Evolutionary conservation across 306 rosid species (phyloP), one percentile per base, ranked within the genome.

Genomic region (Styphnolobium japonicum): DNA sequence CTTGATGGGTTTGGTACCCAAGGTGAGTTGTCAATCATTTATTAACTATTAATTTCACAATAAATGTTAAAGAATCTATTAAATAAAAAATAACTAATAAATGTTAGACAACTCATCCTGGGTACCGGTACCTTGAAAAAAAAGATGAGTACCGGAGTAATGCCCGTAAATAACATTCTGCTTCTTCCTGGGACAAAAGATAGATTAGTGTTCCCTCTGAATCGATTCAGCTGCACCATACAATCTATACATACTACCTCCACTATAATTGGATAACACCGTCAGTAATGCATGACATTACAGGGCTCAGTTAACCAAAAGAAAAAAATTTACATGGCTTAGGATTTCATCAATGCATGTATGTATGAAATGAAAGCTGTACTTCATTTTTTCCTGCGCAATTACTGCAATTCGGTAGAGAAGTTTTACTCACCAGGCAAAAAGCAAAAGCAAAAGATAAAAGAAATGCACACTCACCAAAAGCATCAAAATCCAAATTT

Each of bases 401-500:
- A n/a, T n/a, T n/a, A n/a, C n/a, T n/a, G n/a, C n/a, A 64, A 37
- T 36, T 22, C 14, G 3, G 22, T 31, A 51, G 27, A 71, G 31
- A 33, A 36, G 23, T 55, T 37, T 39, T 40, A 23, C 51, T 62
- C 11, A 10, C 51, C 16, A 5, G n/a, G 19, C 21, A 29, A 43
- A 73, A 63, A 19, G 23, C 27, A 75, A 49, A 14, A 21, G 9
- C 15, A 46, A 68, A 15, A 6, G 5, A 9, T 39, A 7, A 19
- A 43, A 12, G 4, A 25, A 22, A 45, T 15, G 39, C 76, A 19
- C 67, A 40, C 25, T 16, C 49, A 39, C 9, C 29, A 43, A 71
- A 56, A 22, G 21, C 71, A 82, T 57, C 65, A 33, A 79, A 70
- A 45, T 53, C 69, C 49, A 48, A 53, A 64, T 52, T 49, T 55